These are phyloP conservation scores for Gossypium anomalum DNA, from an alignment of 345 rosid species.

Conservation along the genomic window DNA sequence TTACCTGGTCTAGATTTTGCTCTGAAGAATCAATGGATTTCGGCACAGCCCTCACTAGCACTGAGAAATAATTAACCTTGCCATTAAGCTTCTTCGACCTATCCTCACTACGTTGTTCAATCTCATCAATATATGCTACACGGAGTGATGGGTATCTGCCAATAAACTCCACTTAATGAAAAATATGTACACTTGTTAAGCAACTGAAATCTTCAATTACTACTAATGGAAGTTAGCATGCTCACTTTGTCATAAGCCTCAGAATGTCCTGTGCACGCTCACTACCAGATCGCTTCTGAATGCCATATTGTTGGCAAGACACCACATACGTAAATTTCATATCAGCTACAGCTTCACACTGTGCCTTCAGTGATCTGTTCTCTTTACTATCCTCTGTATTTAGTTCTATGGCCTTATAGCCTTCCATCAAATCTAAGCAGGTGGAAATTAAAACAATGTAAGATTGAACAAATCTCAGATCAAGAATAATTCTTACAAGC, in stretches of 20 bases:
- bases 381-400: slow-evolving; percentile 65
- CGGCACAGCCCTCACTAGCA: slow-evolving; percentile 86
- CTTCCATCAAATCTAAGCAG: slow-evolving; percentile 84
- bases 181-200: slow-evolving; percentile 1
- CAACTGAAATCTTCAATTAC: not conserved
- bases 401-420: slow-evolving; percentile 83
- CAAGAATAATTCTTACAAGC: not conserved
- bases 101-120: slow-evolving; percentile 77
- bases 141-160: slow-evolving; percentile 96
- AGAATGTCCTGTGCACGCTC: slow-evolving; percentile 82
- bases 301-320: slow-evolving; percentile 95
- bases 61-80: slow-evolving; percentile 73
- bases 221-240: not conserved
- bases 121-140: slow-evolving; percentile 97
- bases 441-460: slow-evolving; percentile 20
- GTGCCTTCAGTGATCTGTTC: slow-evolving; percentile 74
- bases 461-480: slow-evolving; percentile 17
- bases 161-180: not conserved
- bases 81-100: slow-evolving; percentile 53
- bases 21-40: slow-evolving; percentile 80
- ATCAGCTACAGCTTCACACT: slow-evolving; percentile 96
- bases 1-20: slow-evolving; percentile 90
- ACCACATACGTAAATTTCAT: slow-evolving; percentile 95
- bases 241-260: slow-evolving; percentile 82
- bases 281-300: slow-evolving; percentile 77